A percentile compares a stretch with the other conserved stretches of the same genome.
These are phyloP conservation scores for Cordyceps cateniannulata DNA, from an alignment of 2,329 filamentous ascomycete species.

Conservation along the genomic window DNA sequence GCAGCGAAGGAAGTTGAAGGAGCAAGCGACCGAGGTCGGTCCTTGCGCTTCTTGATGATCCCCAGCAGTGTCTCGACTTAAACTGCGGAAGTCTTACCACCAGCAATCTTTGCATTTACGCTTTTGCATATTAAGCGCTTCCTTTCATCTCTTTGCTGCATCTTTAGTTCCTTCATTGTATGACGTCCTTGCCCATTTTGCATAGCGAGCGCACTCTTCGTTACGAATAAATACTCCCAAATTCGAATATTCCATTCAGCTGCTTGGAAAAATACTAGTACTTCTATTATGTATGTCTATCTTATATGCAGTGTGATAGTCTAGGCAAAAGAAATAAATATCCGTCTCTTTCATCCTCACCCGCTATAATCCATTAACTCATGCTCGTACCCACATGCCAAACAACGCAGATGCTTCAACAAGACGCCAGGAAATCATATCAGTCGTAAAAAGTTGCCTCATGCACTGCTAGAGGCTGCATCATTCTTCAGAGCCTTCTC, in stretches of 20 bases:
- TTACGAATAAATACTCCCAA: background rate
- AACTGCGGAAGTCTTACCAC: background rate
- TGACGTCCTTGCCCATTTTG: background rate
- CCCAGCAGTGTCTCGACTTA: background rate
- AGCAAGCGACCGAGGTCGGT: background rate
- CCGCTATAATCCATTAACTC: background rate
- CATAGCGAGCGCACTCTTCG: slow-evolving; percentile 5
- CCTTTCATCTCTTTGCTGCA: background rate
- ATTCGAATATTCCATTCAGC: background rate
- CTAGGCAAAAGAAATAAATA: background rate
- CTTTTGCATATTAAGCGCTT: background rate
- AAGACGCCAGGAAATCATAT: background rate
- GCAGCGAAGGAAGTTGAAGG: background rate
- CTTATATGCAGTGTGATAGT: slow-evolving; percentile 7
- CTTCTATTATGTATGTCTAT: slow-evolving; percentile 12
- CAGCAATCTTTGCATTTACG: background rate
- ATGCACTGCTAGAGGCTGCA: slow-evolving; percentile 9
- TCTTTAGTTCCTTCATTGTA: background rate
- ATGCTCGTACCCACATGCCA: background rate
- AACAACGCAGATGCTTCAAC: background rate
- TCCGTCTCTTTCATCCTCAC: background rate
- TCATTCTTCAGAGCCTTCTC: slow-evolving; percentile 22
- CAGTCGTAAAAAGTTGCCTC: background rate
- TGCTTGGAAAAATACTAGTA: background rate
- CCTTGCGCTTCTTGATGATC: background rate